Percentiles rank a stretch among this genome's conserved stretches.
These are phyloP conservation scores for Breviolum minutum DNA, from an alignment of 73 alveolate genomes.

Conservation along the genomic window DNA sequence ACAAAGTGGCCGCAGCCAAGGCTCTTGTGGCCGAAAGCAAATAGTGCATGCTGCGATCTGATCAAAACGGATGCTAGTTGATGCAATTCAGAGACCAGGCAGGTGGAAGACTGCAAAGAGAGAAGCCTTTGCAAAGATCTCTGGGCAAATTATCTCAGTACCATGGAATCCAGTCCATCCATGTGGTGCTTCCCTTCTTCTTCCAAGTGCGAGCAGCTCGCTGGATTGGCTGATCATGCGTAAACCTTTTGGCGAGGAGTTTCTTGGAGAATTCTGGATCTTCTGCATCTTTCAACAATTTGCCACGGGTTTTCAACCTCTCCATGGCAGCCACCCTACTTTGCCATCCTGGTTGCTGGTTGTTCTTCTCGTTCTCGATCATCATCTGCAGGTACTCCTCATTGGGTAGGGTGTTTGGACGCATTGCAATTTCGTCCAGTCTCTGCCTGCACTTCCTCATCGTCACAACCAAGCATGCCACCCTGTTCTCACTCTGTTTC, in stretches of 20 bases:
- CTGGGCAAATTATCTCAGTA: no score
- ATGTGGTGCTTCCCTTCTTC: not conserved
- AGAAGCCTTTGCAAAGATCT: no score
- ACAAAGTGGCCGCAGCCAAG: no score
- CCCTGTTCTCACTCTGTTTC: not conserved
- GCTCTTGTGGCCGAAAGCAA: no score
- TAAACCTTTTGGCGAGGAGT: not conserved
- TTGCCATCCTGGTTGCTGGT: conserved; percentile 74
- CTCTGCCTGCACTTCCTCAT: conserved; percentile 61
- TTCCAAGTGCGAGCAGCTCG: not conserved
- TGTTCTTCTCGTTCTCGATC: conserved; percentile 72
- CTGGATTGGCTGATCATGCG: conserved; percentile 15
- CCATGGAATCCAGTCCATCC: no score
- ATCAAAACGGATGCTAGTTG: no score
- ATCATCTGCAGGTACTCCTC: conserved; percentile 10
- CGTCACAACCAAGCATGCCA: conserved; percentile 4
- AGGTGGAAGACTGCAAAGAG: no score
- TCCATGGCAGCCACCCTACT: conserved; percentile 10
- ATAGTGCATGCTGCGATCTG: no score
- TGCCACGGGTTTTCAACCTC: conserved; percentile 12
- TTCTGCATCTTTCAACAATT: conserved; percentile 19
- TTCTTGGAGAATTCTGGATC: conserved; percentile 31
- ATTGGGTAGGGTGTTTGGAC: conserved; percentile 40
- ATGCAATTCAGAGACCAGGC: no score
- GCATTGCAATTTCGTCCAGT: conserved; percentile 70